These are phyloP conservation scores for Lyophyllum decastes DNA, from an alignment of 768 basidiomycete genomes.

Conservation along the genomic window DNA sequence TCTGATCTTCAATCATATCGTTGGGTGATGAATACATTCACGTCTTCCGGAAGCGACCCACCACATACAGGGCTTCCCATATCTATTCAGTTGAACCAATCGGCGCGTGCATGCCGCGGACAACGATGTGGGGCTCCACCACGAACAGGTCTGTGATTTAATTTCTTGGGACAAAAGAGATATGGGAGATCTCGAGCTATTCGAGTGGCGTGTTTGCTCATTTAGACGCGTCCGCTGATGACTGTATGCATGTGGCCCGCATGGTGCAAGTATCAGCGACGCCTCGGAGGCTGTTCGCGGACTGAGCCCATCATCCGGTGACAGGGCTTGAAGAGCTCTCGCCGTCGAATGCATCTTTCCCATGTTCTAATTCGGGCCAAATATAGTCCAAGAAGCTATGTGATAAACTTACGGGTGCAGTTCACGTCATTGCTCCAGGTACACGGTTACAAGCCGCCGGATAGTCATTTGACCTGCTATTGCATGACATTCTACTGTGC, in stretches of 20 bases:
- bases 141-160: neutral
- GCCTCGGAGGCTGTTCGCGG: neutral
- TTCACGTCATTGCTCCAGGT: neutral
- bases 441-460: neutral
- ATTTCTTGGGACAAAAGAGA: neutral
- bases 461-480: constrained; percentile 1
- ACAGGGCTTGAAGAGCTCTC: neutral
- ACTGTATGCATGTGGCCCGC: neutral
- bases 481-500: constrained; percentile 1
- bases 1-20: neutral
- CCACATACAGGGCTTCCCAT: neutral
- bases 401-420: neutral
- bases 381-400: neutral
- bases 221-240: neutral
- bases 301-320: neutral
- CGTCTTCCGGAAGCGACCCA: neutral
- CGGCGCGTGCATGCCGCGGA: neutral
- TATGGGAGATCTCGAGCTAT: neutral
- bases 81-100: neutral
- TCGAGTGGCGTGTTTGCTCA: neutral
- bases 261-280: neutral
- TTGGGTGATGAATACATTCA: neutral
- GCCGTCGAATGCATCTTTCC: neutral
- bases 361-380: neutral
- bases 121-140: neutral